Evolutionary conservation across 352 stramenopile species (phyloP), one percentile per base, ranked within the genome.

Genomic region (Elongisporangium prolatum): DNA sequence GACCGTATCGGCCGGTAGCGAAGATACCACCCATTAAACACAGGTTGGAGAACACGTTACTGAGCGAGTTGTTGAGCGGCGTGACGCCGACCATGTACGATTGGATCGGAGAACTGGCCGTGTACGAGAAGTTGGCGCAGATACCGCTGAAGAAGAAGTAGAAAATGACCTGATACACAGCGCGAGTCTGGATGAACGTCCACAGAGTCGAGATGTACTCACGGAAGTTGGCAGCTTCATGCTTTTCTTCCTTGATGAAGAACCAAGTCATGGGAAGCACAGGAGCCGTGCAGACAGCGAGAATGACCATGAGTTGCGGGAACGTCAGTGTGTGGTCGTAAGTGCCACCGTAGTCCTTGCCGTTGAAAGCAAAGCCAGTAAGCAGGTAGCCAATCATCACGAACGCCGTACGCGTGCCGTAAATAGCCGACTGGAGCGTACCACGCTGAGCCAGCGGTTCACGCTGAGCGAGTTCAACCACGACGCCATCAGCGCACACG

Each of bases 401-500:
- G 37, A 78, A 78, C 20, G 75, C 56, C 20, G 59, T 73, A 4
- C 68, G 64, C 0, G 75, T 52, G 6, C 59, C 68, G 63, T 82
- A 82, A 21, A 82, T 73, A 17, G 67, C 57, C 18, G 73, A 80
- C 40, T 82, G 73, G 4, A 59, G 68, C 2, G 62, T 67, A 37
- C 73, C 73, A 57, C 73, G 61, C 9, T 66, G 67, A 1, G 51
- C 57, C 24, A 71, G 25, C 49, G 73, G 73, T 21, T 82, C 73
- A 2, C 73, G 70, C 28, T 82, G 73, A 2, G 73, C 73, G 20
- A 75, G 72, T 20, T 79, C 69, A 37, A 82, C 73, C 17, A 83
- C 69, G 3, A 79, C 55, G 1, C 61, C 73, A 77, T 82, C 81
- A 38, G 74, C 69, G 50, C 79, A 82, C 1, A 88, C 75, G 48